These are phyloP conservation scores for Fusarium poae DNA, from an alignment of 2,329 filamentous ascomycete species.

Conservation along the genomic window DNA sequence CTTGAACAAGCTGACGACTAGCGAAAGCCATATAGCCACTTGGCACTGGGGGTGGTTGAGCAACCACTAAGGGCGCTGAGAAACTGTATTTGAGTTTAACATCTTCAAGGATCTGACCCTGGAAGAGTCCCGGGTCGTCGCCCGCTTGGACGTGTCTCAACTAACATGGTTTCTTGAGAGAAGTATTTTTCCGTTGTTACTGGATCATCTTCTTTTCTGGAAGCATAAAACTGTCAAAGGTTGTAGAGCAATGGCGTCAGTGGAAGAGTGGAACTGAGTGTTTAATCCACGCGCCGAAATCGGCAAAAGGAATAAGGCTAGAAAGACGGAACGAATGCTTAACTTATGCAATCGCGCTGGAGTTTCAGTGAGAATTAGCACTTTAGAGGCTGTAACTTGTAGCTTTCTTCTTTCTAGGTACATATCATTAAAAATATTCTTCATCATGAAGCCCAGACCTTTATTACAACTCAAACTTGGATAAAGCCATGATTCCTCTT, in stretches of 20 bases:
- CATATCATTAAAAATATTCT: neutral
- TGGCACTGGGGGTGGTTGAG: conserved; percentile 12
- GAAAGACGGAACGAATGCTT: conserved; percentile 3
- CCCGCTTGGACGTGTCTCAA: conserved; percentile 12
- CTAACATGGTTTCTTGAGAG: neutral
- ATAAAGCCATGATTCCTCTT: conserved; percentile 3
- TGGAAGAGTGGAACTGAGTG: conserved; percentile 21
- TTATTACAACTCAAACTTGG: neutral
- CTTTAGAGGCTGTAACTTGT: neutral
- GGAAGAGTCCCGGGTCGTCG: conserved; percentile 1
- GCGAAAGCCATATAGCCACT: conserved; percentile 31
- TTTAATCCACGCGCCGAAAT: conserved; percentile 18
- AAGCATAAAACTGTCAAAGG: conserved; percentile 8
- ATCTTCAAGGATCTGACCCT: conserved; percentile 11
- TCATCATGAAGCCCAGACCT: neutral
- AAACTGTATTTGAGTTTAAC: conserved; percentile 10
- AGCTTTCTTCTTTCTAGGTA: neutral
- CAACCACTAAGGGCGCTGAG: conserved; percentile 21
- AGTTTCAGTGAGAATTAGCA: neutral
- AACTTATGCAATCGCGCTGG: neutral
- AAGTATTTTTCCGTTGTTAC: neutral
- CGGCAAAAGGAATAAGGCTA: conserved; percentile 21
- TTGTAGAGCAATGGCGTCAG: neutral
- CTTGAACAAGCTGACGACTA: conserved; percentile 11
- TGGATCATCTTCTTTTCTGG: conserved; percentile 9